A percentile compares a stretch with the other conserved stretches of the same genome.
These are phyloP conservation scores for Paecilomyces niveus DNA, from an alignment of 2,329 filamentous ascomycete species.

Conservation along the genomic window DNA sequence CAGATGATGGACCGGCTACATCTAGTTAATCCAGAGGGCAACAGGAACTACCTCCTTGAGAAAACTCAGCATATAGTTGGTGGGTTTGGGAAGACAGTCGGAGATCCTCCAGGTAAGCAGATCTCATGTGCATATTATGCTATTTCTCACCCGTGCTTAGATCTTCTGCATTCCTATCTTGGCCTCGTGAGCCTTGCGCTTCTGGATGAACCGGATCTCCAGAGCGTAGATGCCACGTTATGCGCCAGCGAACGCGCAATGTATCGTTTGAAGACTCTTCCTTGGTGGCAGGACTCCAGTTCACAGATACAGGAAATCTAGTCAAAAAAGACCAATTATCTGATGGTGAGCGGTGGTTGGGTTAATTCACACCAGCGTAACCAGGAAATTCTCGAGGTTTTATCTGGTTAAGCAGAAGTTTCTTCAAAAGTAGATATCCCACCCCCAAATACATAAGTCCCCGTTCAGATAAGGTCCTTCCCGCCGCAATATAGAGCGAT, in stretches of 20 bases:
- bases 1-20: conserved; percentile 53
- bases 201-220: conserved; percentile 63
- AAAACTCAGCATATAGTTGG: conserved; percentile 83
- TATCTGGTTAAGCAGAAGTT: too few relatives aligned
- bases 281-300: conserved; percentile 26
- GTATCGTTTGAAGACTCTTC: conserved; percentile 32
- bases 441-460: too few relatives aligned
- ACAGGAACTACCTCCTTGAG: conserved; percentile 72
- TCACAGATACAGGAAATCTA: neutral
- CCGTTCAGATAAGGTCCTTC: too few relatives aligned
- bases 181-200: conserved; percentile 73
- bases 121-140: conserved; percentile 14
- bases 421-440: too few relatives aligned
- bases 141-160: conserved; percentile 35
- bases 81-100: conserved; percentile 68
- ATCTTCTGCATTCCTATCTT: conserved; percentile 83
- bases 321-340: neutral
- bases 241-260: conserved; percentile 58
- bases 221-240: conserved; percentile 64
- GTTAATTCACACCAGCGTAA: neutral
- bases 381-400: too few relatives aligned
- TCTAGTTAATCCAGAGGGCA: conserved; percentile 53
- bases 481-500: too few relatives aligned
- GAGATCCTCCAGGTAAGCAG: conserved; percentile 55
- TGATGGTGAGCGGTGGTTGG: conserved; percentile 2